These are phyloP conservation scores for Chloris gayana DNA, from an alignment of 176 grass and related monocot species.

Conservation along the genomic window DNA sequence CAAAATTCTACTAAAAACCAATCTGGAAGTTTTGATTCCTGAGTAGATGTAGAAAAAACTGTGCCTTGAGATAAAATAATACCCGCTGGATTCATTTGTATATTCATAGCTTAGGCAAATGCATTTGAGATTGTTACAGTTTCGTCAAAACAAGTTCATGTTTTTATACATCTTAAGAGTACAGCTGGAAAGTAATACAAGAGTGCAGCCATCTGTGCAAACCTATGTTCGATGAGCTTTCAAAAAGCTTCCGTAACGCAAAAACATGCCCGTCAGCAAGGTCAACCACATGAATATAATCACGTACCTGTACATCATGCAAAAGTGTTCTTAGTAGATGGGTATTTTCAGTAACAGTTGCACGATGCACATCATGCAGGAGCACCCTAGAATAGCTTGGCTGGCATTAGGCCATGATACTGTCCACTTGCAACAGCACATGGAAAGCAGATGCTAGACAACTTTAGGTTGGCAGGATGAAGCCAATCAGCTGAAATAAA, in stretches of 20 bases:
- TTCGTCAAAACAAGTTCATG: not conserved
- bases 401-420: conserved; percentile 11
- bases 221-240: conserved; percentile 71
- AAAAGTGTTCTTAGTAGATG: conserved; percentile 34
- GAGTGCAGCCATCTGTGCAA: conserved; percentile 26
- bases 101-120: conserved; percentile 5
- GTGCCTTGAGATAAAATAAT: conserved; percentile 17
- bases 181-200: conserved; percentile 20
- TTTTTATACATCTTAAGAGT: conserved; percentile 7
- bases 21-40: not conserved
- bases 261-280: conserved; percentile 92
- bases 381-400: conserved; percentile 14
- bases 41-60: conserved; percentile 10
- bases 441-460: conserved; percentile 18
- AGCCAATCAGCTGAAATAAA: not conserved
- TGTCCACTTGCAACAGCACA: conserved; percentile 7
- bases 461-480: conserved; percentile 6
- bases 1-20: conserved; percentile 13
- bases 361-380: not conserved
- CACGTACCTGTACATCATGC: conserved; percentile 61
- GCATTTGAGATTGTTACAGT: conserved; percentile 5
- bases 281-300: conserved; percentile 97
- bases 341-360: conserved; percentile 12
- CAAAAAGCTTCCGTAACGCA: conserved; percentile 88
- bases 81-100: not conserved